Evolutionary conservation across 2,329 filamentous ascomycete genomes (phyloP), one percentile per base, ranked within the genome.

Genomic region (Paraconiothyrium brasiliense): DNA sequence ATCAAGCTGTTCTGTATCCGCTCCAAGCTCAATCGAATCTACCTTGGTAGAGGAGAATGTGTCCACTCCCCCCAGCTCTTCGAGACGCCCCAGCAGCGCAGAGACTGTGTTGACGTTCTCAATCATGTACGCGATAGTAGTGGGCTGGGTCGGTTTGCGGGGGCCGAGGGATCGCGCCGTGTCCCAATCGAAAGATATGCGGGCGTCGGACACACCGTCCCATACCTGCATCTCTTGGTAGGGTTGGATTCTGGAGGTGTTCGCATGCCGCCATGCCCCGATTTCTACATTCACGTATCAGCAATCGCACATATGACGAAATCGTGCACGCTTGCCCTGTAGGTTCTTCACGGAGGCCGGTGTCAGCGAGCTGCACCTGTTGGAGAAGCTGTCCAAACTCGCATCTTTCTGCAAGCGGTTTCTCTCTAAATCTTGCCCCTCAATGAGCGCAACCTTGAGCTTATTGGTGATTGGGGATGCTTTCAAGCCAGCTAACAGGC

Each of bases 191-290:
- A 99, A 99, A 69, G 92, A 91, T 76, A 99, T 95, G 69, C 90
- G 88, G 39, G 93, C 92, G 61, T 89, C 93, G 44, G 91, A 92
- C 59, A 97, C 88, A 64, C 94, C 96, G 78, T 99, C 95, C 95
- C 96, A 99, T 35, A 98, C 95, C 78, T 97, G 91, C 95, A 99
- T 99, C 71, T 94, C 92, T 62, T 96, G 90, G 78, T 97, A 99
- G 0, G 89, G 86, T 81, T 97, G 94, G 37, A 95, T 87, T 35
- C 95, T 88, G 6, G 87, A 83, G 46, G 84, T 81, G 68, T 92
- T 86, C 63, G 97, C 83, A 74, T 96, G 89, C 7, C 84, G 75
- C 95, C 94, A 98, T 54, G 91, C 93, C 39, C 94, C 95, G 63
- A 97, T 95, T 4, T 86, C 83, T 74, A 67, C 30, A 57, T 4